Conservation (phyloP, 108 stramenopile species). For the Pseudonitzschia multistriata region DNA sequence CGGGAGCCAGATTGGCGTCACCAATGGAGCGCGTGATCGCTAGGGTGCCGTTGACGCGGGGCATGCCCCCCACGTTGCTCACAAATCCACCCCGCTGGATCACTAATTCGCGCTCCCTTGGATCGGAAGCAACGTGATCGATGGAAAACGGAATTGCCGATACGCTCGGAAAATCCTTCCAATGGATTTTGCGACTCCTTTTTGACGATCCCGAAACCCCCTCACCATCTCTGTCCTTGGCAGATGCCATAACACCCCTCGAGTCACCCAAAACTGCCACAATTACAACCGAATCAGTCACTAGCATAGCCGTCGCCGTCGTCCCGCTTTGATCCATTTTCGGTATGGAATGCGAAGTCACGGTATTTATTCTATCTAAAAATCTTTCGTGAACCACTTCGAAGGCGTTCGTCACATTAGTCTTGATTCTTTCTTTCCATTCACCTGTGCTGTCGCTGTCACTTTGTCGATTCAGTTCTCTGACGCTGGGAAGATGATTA, state of each 20-base stretch:
- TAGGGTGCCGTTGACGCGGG: constrained; percentile 88
- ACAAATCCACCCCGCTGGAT: constrained; percentile 68
- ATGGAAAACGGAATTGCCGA: constrained; percentile 71
- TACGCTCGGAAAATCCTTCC: constrained; percentile 15
- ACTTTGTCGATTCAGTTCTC: neutral
- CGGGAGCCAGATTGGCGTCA: constrained; percentile 57
- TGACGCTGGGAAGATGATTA: constrained; percentile 33
- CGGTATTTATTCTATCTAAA: constrained; percentile 43
- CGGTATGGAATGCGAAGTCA: constrained; percentile 61
- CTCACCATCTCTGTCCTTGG: constrained; percentile 2
- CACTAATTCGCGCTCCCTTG: constrained; percentile 56
- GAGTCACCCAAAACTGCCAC: constrained; percentile 93
- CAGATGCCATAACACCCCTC: constrained; percentile 75
- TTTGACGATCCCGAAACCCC: neutral
- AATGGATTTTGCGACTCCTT: neutral
- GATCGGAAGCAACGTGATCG: constrained; percentile 83
- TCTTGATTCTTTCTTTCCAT: constrained; percentile 50
- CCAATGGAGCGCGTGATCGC: constrained; percentile 88
- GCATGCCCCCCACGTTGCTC: constrained; percentile 53
- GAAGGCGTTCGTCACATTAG: constrained; percentile 51
- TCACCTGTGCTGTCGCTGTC: constrained; percentile 8
- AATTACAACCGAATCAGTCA: constrained; percentile 63
- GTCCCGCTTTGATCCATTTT: constrained; percentile 81
- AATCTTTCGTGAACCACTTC: constrained; percentile 61
- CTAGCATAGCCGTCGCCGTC: constrained; percentile 71